A percentile compares a stretch with the other conserved stretches of the same genome.
Evolutionary conservation across 306 rosid species (phyloP).

Genomic region (Canavalia gladiata): DNA sequence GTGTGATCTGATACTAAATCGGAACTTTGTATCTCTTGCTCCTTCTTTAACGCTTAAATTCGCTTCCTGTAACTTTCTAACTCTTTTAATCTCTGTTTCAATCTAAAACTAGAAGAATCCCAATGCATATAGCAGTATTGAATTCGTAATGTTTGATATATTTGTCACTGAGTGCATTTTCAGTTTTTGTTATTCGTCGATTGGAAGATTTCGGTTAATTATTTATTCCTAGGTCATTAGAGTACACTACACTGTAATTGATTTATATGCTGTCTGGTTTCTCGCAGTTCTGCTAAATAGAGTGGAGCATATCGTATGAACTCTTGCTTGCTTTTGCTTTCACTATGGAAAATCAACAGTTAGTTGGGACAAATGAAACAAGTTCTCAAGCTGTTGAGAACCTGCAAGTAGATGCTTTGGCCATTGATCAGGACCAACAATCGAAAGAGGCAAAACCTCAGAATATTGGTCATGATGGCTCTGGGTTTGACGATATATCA

Average conservation of each 20-base stretch:
- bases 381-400: conserved; percentile 51
- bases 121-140: neutral
- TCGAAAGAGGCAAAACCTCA: conserved; percentile 47
- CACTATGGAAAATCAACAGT: conserved; percentile 58
- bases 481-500: conserved; percentile 26
- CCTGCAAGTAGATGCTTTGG: conserved; percentile 49
- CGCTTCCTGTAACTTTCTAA: neutral
- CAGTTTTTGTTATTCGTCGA: neutral
- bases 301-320: conserved; percentile 25
- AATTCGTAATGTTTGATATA: neutral
- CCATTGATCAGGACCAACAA: conserved; percentile 46
- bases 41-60: neutral
- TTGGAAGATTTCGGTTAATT: conserved; percentile 11
- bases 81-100: neutral
- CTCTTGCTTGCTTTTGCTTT: conserved; percentile 47
- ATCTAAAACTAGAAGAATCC: neutral
- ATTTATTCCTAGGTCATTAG: neutral
- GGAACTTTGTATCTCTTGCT: neutral
- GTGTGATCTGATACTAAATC: neutral
- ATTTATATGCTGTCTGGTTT: conserved; percentile 29
- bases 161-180: conserved; percentile 3
- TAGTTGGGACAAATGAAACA: conserved; percentile 41
- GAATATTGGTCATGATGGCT: conserved; percentile 43
- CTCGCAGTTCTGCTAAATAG: conserved; percentile 37
- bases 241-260: neutral